Evolutionary conservation across 306 rosid species (phyloP), one percentile per base, ranked within the genome.

Genomic region (Vigna nakashimae): DNA sequence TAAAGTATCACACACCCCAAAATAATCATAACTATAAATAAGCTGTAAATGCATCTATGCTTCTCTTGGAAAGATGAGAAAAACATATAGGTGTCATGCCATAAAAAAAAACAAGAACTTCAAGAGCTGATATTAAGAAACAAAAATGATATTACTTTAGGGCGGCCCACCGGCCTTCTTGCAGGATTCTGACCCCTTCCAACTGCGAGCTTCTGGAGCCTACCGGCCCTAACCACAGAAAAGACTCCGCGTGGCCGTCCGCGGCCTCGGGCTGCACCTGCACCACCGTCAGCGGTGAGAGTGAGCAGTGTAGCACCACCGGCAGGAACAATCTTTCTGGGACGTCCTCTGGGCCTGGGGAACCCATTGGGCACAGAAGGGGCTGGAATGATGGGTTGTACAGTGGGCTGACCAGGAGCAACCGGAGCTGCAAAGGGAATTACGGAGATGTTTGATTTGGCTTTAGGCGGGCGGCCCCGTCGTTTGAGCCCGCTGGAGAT

Each of bases 401-500:
- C n/a, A 0, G 22, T 0, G n/a, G 50, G 26, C 28, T n/a, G 15
- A 20, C 1, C 28, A 36, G 22, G n/a, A 58, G 50, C 5, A 38
- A 26, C 17, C 7, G 73, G 64, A 4, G 74, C 20, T 0, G 86
- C 89, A 16, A 87, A 87, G 0, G 97, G 97, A 30, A 88, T 85
- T 64, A 77, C 69, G 12, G 86, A 80, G 3, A 85, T 77, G 48
- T 83, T 73, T 0, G 87, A 87, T 48, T 87, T 88, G 14, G 18
- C 58, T 77, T 92, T 92, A 0, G 90, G 90, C 0, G 97, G 97
- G 11, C 97, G 93, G 2, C 97, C 97, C 0, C 96, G 85, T 49
- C 91, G 83, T 72, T 92, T 90, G 7, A 78, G 69, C 7, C 80
- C 87, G 38, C 58, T 78, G 4, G 90, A 75, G 24, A 79, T 77